Evolutionary conservation across 2,329 filamentous ascomycete species (phyloP), one percentile per base, ranked within the genome.

Genomic region (Tolypocladium cylindrosporum): DNA sequence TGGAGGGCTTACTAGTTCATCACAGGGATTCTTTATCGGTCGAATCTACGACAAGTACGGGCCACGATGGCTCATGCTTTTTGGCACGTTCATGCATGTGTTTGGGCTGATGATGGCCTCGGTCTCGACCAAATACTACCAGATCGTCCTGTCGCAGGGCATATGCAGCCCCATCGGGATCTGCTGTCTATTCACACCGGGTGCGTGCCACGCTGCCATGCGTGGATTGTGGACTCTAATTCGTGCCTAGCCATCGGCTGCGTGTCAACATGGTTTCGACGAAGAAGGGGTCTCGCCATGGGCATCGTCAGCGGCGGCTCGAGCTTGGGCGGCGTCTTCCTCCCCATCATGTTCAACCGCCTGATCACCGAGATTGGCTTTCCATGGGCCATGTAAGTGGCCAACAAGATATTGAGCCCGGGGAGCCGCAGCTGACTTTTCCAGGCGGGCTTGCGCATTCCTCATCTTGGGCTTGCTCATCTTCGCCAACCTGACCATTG

Each of bases 41-140:
- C 45, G 40, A 51, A 51, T 86, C 0, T 88, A 80, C 62, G 87
- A 90, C 64, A 80, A 75, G 58, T 81, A 83, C 58, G 87, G 87
- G 0, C 83, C 86, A 0, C 77, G 79, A 36, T 77, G 72, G 53
- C 70, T 89, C 0, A 66, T 86, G 1, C 40, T 83, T 1, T 65
- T 67, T 14, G 83, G 83, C 19, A 78, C 75, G 0, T 69, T 85
- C 56, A 65, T 84, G 40, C 80, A 85, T 57, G 78, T 87, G 19
- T 80, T 87, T 57, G 79, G 81, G 2, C 65, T 87, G 6, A 86
- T 88, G 81, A 85, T 87, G 82, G 75, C 81, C 0, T 80, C 76
- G 9, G 68, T 87, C 9, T 64, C 66, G n/a, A 70, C 61, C 0
- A 57, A 74, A 48, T 77, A 76, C 63, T 76, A 72, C 54, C 74